Evolutionary conservation across 352 stramenopile species (phyloP), one percentile per base, ranked within the genome.

Genomic region (Pythium aristosporum): DNA sequence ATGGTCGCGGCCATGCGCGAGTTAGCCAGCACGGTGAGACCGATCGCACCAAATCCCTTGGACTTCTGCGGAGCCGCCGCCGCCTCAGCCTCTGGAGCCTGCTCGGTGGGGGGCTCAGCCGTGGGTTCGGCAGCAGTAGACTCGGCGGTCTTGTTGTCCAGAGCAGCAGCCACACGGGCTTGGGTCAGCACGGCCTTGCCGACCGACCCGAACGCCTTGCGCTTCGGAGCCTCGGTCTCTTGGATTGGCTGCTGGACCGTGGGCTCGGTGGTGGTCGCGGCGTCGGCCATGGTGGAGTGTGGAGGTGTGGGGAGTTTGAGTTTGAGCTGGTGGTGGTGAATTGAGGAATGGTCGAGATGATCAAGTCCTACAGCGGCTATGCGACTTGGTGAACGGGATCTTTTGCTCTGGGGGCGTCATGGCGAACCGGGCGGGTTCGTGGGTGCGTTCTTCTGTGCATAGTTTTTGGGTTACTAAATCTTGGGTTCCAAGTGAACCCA

Each of bases 241-340:
- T 39, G 34, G 8, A 13, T 8, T 7, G 34, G 34, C 34, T 39
- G 34, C 34, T 39, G 3, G 8, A 15, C 34, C 8, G 34, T 10
- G 34, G 11, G 34, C 11, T 51, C 21, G 44, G 1, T 51, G 20
- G 28, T 51, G 20, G 12, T 51, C 0, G 28, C 18, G 5, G 20
- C 21, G 44, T 51, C 44, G 21, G 44, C 44, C 44, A 51, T 51
- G 44, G 21, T 51, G 44, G 21, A 51, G 34, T 18, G 21, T 28
- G n/a, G 42, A 13, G 44, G 8, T 16, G 44, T 21, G 5, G 44
- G 11, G 43, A 49, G 44, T 7, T 51, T 51, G 44, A 23, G 6
- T 7, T 51, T 51, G 44, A 23, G 6, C 8, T 7, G 21, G 44
- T 34, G n/a, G 44, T 7, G 20, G 44, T 6, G 16, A 51, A 51